Evolutionary conservation across 176 grass and related monocot genomes (phyloP).

Genomic region (Paspalum vaginatum): DNA sequence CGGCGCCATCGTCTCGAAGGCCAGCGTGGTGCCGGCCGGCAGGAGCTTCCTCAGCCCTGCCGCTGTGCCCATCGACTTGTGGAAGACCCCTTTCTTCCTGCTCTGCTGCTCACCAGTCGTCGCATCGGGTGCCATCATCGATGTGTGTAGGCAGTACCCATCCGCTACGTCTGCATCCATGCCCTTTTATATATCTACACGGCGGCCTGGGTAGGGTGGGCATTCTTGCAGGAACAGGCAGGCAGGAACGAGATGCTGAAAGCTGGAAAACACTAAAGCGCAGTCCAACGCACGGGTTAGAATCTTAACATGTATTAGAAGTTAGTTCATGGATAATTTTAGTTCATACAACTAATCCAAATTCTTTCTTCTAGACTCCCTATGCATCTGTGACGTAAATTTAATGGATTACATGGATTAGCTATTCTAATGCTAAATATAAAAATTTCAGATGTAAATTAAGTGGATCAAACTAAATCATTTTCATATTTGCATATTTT

Average conservation of each 20-base stretch:
- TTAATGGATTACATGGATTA: no score
- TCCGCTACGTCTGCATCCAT: not conserved
- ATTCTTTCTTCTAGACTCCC: no score
- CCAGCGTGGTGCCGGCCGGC: not conserved
- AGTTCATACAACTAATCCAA: no score
- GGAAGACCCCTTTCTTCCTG: not conserved
- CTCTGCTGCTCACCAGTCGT: not conserved
- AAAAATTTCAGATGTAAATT: no score
- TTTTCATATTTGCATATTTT: no score
- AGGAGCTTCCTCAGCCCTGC: not conserved
- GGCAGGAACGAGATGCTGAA: not conserved
- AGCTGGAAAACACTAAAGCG: not conserved
- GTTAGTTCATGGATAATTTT: no score
- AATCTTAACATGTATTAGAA: no score
- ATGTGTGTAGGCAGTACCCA: not conserved
- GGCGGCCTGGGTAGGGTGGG: not conserved
- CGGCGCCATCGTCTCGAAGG: constrained; percentile 4
- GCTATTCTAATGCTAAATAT: no score
- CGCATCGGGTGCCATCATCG: not conserved
- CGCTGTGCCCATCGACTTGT: not conserved
- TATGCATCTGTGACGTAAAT: no score
- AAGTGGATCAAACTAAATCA: no score
- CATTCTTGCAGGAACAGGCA: not conserved
- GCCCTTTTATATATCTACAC: not conserved
- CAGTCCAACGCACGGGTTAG: no score